phyloP scores from a whole-genome alignment of 140 eudicot genomes.

The Oenanthe javanica region DNA sequence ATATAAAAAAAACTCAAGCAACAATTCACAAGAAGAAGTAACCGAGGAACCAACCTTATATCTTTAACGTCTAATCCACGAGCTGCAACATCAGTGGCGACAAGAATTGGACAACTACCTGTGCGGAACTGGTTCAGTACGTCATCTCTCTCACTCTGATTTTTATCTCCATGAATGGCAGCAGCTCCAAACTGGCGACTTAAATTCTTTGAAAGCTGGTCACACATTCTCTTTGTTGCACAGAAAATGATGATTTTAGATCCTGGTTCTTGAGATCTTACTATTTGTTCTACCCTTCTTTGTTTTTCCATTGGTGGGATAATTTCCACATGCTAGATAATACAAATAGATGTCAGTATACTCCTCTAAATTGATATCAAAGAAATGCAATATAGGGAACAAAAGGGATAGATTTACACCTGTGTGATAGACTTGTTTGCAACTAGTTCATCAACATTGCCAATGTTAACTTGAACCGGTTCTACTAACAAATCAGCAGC shows the following conservation, averaged over 20 bases:
- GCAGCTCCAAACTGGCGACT: constrained; percentile 80
- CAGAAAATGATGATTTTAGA: constrained; percentile 90
- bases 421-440: constrained; percentile 94
- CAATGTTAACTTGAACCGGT: constrained; percentile 93
- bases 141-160: constrained; percentile 23
- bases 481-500: constrained; percentile 74
- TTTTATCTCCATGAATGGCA: constrained; percentile 23
- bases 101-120: constrained; percentile 16
- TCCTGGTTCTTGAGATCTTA: constrained; percentile 90
- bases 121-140: constrained; percentile 17
- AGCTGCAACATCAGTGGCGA: constrained; percentile 30
- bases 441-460: constrained; percentile 82
- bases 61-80: constrained; percentile 69
- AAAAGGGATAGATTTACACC: constrained; percentile 27
- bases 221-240: constrained; percentile 94
- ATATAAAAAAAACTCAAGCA: background rate
- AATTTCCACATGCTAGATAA: constrained; percentile 66
- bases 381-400: background rate
- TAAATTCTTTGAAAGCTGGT: constrained; percentile 62
- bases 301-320: constrained; percentile 57
- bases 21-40: background rate
- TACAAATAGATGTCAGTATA: background rate
- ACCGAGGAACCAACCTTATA: constrained; percentile 47
- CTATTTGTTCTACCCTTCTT: constrained; percentile 67
- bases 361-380: background rate